These are phyloP conservation scores for Penicillium glabrum DNA, from an alignment of 2,329 filamentous ascomycete genomes.

Conservation along the genomic window DNA sequence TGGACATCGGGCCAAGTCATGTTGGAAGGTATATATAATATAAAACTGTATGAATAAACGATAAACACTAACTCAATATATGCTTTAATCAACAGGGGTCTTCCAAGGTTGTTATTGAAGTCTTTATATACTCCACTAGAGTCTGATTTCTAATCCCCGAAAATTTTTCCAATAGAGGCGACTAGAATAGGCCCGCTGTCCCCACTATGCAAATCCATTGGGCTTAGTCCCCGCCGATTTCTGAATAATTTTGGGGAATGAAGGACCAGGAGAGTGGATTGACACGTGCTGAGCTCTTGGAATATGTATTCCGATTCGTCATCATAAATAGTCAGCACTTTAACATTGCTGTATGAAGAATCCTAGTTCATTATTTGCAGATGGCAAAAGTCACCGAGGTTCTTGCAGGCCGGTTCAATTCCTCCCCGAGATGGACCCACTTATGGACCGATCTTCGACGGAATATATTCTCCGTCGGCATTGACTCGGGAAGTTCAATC, in stretches of 20 bases:
- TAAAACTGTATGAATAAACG: neutral
- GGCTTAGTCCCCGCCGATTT: neutral
- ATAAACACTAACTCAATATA: too few relatives aligned
- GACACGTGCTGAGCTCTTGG: neutral
- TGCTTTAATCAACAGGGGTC: too few relatives aligned
- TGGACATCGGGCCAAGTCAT: slow-evolving; percentile 34
- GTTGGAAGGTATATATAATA: neutral
- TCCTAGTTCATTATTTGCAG: neutral
- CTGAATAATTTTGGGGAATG: neutral
- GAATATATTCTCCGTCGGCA: neutral
- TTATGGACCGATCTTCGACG: neutral
- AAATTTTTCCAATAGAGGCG: neutral
- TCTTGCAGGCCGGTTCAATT: slow-evolving; percentile 7
- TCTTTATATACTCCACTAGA: neutral
- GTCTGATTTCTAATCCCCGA: slow-evolving; percentile 14
- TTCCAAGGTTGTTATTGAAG: neutral
- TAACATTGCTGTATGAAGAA: neutral
- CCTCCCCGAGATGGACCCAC: neutral
- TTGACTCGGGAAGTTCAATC: neutral
- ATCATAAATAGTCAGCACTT: neutral
- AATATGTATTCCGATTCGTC: neutral
- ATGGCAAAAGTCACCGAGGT: slow-evolving; percentile 10
- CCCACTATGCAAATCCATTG: neutral
- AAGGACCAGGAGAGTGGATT: neutral
- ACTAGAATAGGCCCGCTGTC: neutral